Evolutionary conservation across 2,329 filamentous ascomycete genomes (phyloP).

Genomic region (Phyllosticta citrichinensis): DNA sequence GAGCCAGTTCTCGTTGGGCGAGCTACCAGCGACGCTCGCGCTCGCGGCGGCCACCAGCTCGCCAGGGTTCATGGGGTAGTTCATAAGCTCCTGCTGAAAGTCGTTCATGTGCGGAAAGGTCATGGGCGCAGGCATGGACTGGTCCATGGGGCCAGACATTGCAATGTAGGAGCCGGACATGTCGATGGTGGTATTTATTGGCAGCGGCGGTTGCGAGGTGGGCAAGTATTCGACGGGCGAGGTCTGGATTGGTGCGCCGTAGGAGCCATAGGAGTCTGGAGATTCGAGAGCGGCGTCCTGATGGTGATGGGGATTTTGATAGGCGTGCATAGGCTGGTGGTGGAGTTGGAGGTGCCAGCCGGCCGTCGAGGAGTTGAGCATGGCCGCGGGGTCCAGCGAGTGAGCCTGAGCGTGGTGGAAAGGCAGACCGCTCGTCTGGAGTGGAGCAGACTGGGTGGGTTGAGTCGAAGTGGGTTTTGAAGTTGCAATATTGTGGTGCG

Average conservation of each 20-base stretch:
- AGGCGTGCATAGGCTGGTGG: constrained; percentile 20
- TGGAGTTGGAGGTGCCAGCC: constrained; percentile 32
- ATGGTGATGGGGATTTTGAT: constrained; percentile 17
- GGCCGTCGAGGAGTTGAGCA: constrained; percentile 30
- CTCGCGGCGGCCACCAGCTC: constrained; percentile 30
- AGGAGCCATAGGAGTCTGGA: constrained; percentile 23
- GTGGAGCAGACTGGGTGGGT: constrained; percentile 23
- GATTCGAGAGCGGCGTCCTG: constrained; percentile 28
- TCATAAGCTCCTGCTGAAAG: constrained; percentile 59
- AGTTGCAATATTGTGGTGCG: constrained; percentile 18
- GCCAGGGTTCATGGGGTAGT: constrained; percentile 39
- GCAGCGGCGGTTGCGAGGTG: constrained; percentile 21
- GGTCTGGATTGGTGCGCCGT: constrained; percentile 27
- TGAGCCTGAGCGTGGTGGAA: constrained; percentile 20
- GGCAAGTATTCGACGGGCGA: constrained; percentile 41
- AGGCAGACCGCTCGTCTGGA: constrained; percentile 22
- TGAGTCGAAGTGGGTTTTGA: constrained; percentile 14
- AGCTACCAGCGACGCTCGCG: constrained; percentile 20
- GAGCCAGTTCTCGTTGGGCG: constrained; percentile 61
- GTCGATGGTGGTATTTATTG: constrained; percentile 26
- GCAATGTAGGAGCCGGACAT: constrained; percentile 29
- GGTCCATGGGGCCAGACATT: constrained; percentile 31
- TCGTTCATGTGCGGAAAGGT: constrained; percentile 45
- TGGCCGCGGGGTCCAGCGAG: constrained; percentile 25
- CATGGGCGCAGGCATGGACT: constrained; percentile 31